Evolutionary conservation across 495 filamentous ascomycete genomes (phyloP).

Genomic region (Haplographium delicatum): DNA sequence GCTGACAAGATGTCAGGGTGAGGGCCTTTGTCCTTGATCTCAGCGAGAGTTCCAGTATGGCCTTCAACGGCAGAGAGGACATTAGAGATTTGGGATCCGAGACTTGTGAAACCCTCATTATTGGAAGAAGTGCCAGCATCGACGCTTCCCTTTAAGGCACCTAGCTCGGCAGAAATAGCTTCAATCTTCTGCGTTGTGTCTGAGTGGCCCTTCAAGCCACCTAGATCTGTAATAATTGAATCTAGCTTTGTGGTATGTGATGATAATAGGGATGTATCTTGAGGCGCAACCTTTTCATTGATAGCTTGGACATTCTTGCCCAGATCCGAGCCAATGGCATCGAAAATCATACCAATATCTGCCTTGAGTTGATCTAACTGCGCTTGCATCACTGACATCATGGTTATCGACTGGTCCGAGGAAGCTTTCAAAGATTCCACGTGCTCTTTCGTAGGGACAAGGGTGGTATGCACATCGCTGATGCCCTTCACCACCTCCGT

Average conservation of each 20-base stretch:
- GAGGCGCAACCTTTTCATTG: not conserved
- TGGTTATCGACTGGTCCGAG: slow-evolving; percentile 19
- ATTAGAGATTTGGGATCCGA: slow-evolving; percentile 14
- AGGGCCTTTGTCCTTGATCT: slow-evolving; percentile 11
- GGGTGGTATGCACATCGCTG: slow-evolving; percentile 4
- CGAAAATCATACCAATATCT: slow-evolving; percentile 17
- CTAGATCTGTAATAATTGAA: slow-evolving; percentile 17
- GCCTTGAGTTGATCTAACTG: slow-evolving; percentile 24
- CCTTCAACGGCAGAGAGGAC: slow-evolving; percentile 12
- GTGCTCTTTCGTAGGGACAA: slow-evolving; percentile 9
- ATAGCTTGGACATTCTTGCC: slow-evolving; percentile 14
- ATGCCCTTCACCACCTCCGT: slow-evolving; percentile 13
- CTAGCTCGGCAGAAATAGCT: slow-evolving; percentile 12
- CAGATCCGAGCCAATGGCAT: slow-evolving; percentile 13
- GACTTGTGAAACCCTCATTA: slow-evolving; percentile 8
- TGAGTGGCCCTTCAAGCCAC: slow-evolving; percentile 14
- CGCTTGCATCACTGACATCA: slow-evolving; percentile 17
- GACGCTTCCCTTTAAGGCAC: slow-evolving; percentile 10
- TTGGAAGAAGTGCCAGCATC: slow-evolving; percentile 12
- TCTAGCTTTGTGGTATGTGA: slow-evolving; percentile 20
- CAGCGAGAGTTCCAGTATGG: slow-evolving; percentile 12
- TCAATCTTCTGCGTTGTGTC: slow-evolving; percentile 5
- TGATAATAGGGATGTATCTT: slow-evolving; percentile 11
- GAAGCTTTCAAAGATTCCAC: slow-evolving; percentile 11
- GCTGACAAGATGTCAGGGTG: slow-evolving; percentile 14